Percentiles rank a stretch among this genome's conserved stretches.
Evolutionary conservation across 2,329 filamentous ascomycete species (phyloP).

Genomic region (Ceratocystiopsis brevicomis): DNA sequence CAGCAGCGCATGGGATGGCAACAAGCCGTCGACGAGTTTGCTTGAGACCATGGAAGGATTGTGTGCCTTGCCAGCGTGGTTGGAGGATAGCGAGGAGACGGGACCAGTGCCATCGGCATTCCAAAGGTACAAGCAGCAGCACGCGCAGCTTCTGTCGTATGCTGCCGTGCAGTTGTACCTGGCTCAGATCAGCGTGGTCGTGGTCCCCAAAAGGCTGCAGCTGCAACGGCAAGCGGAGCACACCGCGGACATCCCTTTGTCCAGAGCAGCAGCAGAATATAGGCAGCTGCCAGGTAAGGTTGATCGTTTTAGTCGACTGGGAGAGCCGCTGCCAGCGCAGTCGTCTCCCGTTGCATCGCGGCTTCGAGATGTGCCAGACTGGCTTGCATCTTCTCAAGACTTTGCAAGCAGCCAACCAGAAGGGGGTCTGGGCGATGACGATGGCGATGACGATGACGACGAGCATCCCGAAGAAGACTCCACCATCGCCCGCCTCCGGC

Average conservation of each 20-base stretch:
- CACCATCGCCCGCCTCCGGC: constrained; percentile 16
- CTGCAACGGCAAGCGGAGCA: neutral
- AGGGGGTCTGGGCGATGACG: neutral
- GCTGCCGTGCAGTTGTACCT: constrained; percentile 7
- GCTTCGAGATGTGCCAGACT: neutral
- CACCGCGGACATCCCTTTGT: no score
- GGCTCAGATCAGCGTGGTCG: constrained; percentile 9
- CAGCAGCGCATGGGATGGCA: neutral
- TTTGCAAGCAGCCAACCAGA: neutral
- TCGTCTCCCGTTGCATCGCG: neutral
- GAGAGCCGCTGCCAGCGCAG: constrained; percentile 1
- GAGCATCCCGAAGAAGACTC: constrained; percentile 11
- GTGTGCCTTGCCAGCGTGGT: constrained; percentile 1
- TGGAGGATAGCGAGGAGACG: neutral
- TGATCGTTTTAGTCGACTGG: neutral
- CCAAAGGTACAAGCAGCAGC: neutral
- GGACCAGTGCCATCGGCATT: neutral
- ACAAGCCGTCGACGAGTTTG: neutral
- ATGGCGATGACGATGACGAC: neutral
- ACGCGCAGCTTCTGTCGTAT: constrained; percentile 2
- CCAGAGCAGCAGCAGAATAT: no score
- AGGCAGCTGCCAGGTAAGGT: neutral
- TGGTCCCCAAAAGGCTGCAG: constrained; percentile 1
- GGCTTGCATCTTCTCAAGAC: constrained; percentile 6
- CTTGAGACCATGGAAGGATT: constrained; percentile 5